Conservation (phyloP, 108 stramenopile genomes). For the Skeletonema tropicum region DNA sequence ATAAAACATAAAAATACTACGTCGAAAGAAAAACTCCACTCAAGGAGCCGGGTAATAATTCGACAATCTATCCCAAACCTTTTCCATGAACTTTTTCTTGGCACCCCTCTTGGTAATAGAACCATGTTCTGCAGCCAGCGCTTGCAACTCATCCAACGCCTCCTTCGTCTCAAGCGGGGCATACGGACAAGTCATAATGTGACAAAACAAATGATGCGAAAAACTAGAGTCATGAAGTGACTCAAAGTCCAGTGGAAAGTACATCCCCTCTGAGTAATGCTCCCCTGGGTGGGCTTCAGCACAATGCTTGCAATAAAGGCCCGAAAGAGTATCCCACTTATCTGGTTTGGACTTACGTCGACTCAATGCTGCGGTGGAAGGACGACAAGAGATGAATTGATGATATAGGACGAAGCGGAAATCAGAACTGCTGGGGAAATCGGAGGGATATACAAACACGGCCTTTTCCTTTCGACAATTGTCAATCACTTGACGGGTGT, state of each 20-base stretch:
- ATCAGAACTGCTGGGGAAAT: no score
- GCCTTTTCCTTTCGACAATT: no score
- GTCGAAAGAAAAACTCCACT: no score
- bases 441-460: no score
- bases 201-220: slow-evolving; percentile 5
- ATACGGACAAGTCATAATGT: slow-evolving; percentile 1
- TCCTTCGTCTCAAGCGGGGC: slow-evolving; percentile 13
- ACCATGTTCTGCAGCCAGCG: slow-evolving; percentile 11
- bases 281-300: neutral
- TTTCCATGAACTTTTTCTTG: slow-evolving; percentile 14
- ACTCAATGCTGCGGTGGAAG: neutral
- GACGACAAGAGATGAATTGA: slow-evolving; percentile 11
- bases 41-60: no score
- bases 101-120: slow-evolving; percentile 13
- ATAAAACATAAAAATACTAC: no score
- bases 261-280: slow-evolving; percentile 6
- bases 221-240: slow-evolving; percentile 12
- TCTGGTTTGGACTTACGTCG: neutral
- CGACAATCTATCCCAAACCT: slow-evolving; percentile 6
- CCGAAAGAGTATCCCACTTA: no score
- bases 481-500: no score
- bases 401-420: slow-evolving; percentile 12
- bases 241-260: slow-evolving; percentile 1
- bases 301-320: no score
- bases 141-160: slow-evolving; percentile 13